phyloP scores from a whole-genome alignment of 179 eudicot genomes.

The Sideroxylon spinosum region DNA sequence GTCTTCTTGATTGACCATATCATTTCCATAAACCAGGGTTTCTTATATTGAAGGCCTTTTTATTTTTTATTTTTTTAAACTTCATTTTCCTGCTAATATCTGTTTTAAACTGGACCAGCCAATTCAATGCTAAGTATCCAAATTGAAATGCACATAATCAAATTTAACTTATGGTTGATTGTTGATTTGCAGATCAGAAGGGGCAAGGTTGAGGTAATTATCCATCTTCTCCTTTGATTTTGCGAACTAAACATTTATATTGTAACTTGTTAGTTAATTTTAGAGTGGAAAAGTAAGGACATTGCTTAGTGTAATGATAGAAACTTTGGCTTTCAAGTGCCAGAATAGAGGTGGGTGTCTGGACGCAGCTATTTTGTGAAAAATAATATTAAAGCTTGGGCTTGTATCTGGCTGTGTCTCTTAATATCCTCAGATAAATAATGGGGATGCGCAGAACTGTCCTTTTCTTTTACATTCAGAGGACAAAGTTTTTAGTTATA shows the following conservation, averaged over 20 bases:
- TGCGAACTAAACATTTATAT: neutral
- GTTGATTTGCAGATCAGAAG: constrained; percentile 49
- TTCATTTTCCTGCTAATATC: neutral
- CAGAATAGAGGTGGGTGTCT: neutral
- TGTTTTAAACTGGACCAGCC: neutral
- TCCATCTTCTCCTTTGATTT: neutral
- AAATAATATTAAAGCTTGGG: neutral
- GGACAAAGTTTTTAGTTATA: neutral
- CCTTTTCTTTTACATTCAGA: neutral
- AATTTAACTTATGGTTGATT: constrained; percentile 15
- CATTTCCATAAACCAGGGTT: neutral
- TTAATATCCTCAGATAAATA: neutral
- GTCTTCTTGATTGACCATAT: neutral
- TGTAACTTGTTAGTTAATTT: neutral
- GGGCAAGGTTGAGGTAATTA: constrained; percentile 61
- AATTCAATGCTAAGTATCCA: neutral
- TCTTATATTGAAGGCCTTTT: neutral
- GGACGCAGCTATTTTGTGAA: neutral
- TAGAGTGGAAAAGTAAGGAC: neutral
- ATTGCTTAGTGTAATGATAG: neutral
- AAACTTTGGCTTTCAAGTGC: neutral
- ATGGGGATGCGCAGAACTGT: neutral
- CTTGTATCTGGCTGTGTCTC: neutral
- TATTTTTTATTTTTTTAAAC: neutral
- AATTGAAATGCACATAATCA: neutral